Conservation (phyloP, 805 yeast species). For the Candida maltosa region DNA sequence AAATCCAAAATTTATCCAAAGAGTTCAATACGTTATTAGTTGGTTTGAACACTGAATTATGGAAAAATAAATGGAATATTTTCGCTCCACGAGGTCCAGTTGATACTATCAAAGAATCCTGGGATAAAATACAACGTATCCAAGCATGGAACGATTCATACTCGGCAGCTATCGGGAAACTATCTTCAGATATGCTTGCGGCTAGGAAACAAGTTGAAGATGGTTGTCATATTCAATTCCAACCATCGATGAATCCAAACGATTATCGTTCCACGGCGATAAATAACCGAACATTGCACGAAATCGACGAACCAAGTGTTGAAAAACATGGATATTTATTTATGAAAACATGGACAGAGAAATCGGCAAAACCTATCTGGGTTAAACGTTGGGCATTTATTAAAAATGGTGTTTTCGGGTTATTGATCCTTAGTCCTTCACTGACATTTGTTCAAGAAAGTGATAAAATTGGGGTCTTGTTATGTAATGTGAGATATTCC, state of each 20-base stretch:
- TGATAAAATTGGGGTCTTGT: slow-evolving; percentile 81
- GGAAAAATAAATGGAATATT: slow-evolving; percentile 22
- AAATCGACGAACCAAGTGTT: slow-evolving; percentile 28
- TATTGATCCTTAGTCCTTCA: slow-evolving; percentile 65
- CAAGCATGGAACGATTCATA: slow-evolving; percentile 32
- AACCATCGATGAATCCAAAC: slow-evolving; percentile 61
- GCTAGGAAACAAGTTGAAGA: slow-evolving; percentile 69
- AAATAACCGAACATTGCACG: slow-evolving; percentile 36
- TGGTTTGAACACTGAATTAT: slow-evolving; percentile 28
- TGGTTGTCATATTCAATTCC: slow-evolving; percentile 45
- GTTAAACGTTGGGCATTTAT: slow-evolving; percentile 85
- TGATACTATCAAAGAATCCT: slow-evolving; percentile 12
- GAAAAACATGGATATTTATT: slow-evolving; percentile 89
- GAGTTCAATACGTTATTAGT: slow-evolving; percentile 41
- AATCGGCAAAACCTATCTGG: slow-evolving; percentile 67
- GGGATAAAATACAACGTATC: slow-evolving; percentile 19
- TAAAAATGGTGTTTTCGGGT: slow-evolving; percentile 80
- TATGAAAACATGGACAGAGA: slow-evolving; percentile 65
- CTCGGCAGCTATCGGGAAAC: slow-evolving; percentile 18
- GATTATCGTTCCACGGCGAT: slow-evolving; percentile 56
- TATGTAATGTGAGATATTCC: slow-evolving; percentile 61
- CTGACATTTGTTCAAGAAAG: slow-evolving; percentile 82
- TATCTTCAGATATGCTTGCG: slow-evolving; percentile 35
- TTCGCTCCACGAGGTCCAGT: slow-evolving; percentile 6
- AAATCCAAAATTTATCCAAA: slow-evolving; percentile 43